Base-by-base conservation (phyloP, 2,329 filamentous ascomycete species). In the Fusarium praegraminearum region DNA sequence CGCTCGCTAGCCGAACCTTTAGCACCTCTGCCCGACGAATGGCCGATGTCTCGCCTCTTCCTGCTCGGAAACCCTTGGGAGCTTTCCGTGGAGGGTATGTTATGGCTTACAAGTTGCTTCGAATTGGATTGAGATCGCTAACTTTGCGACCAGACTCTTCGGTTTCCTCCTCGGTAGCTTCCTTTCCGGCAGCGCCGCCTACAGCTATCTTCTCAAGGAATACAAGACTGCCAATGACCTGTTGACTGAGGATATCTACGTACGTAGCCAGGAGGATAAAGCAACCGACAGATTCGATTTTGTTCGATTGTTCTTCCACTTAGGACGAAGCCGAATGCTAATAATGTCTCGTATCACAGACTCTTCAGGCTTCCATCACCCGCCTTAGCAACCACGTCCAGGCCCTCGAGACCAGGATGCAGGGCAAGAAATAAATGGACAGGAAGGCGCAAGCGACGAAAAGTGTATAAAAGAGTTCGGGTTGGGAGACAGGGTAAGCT, bases 161-260 rank as follows among this genome's bases (percentile, higher is more conserved):
- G 95, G 95, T 54, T 98, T 98, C 85, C 89, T 98, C 52, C 85
- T 96, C 69, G 95, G 95, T 71, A 90, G 92, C 67, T 90, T 92
- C 47, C 84, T 93, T 54, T 90, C 94, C 45, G 94, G 93, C 75
- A 88, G 87, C 54, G 91, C 89, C 62, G 91, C 97, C 75, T 98
- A 98, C 84, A 94, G 93, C 80, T 98, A 98, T 80, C 88, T 97
- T 72, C 83, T 98, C 75, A 90, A 95, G 79, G 94, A 98, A 81
- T 98, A 98, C 85, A 93, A 94, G 83, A 86, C 94, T 44, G 93
- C 93, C 73, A 98, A 98, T 83, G 93, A 97, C 82, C 87, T 98
- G 77, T 84, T 98, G 81, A 95, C 91, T 65, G 94, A 97, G 82
- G 95, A 98, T 82, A 97, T 98, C 80, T 95, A 95, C 82, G 95